These are phyloP conservation scores for Phylloporus sp. DNA, from an alignment of 768 basidiomycete species.

Conservation along the genomic window DNA sequence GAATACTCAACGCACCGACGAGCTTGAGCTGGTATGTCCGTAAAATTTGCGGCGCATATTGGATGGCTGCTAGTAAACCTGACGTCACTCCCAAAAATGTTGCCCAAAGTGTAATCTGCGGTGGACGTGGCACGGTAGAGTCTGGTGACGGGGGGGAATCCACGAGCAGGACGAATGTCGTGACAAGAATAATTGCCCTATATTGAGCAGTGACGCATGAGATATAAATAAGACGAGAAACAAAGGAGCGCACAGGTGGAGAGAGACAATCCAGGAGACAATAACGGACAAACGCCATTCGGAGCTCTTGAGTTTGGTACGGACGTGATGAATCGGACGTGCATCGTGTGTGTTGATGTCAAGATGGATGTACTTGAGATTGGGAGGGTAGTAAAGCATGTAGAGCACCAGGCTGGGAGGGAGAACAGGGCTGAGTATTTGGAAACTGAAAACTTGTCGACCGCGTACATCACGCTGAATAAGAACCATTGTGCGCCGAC, in stretches of 20 bases:
- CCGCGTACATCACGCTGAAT: constrained; percentile 79
- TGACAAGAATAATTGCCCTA: constrained; percentile 45
- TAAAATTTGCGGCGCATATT: constrained; percentile 85
- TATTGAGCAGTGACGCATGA: neutral
- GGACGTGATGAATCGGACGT: constrained; percentile 40
- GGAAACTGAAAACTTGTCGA: neutral
- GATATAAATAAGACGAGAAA: neutral
- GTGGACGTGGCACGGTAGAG: constrained; percentile 33
- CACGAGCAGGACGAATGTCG: constrained; percentile 59
- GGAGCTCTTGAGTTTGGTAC: constrained; percentile 50
- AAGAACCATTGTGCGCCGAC: constrained; percentile 79
- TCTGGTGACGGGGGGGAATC: constrained; percentile 38
- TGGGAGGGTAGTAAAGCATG: constrained; percentile 85
- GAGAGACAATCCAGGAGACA: constrained; percentile 63
- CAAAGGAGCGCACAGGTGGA: constrained; percentile 65
- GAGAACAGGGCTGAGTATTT: neutral
- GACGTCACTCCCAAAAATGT: constrained; percentile 84
- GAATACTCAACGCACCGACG: constrained; percentile 90
- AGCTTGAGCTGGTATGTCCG: constrained; percentile 76
- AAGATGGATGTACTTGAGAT: constrained; percentile 65
- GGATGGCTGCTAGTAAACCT: constrained; percentile 71
- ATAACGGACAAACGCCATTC: constrained; percentile 79
- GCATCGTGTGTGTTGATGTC: constrained; percentile 41
- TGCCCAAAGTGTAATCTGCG: constrained; percentile 60
- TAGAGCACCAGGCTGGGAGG: constrained; percentile 76